A percentile compares a stretch with the other conserved stretches of the same genome.
phyloP scores from a whole-genome alignment of 192 early-diverging fungal genomes.

The Coemansia sp. region DNA sequence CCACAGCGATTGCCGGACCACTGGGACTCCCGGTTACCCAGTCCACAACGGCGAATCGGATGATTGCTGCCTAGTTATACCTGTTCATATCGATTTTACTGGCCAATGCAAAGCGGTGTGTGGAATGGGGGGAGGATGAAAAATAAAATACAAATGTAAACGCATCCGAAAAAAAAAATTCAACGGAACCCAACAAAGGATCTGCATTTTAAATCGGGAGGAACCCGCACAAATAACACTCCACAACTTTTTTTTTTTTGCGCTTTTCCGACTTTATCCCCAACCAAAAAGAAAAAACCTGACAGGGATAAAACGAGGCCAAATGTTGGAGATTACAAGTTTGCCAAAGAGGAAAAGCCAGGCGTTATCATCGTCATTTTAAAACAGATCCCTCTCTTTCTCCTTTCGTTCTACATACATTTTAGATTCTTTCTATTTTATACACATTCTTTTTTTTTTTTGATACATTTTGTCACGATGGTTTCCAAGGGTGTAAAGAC shows the following conservation, averaged over 20 bases:
- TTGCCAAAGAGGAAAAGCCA: too few relatives aligned
- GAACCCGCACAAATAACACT: background rate
- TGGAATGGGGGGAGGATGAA: background rate
- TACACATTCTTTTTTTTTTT: background rate
- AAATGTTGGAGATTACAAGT: too few relatives aligned
- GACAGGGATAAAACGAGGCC: too few relatives aligned
- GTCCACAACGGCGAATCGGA: background rate
- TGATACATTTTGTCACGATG: constrained; percentile 26
- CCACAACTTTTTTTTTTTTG: constrained; percentile 11
- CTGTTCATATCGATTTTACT: background rate
- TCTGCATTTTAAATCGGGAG: background rate
- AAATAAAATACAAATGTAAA: background rate
- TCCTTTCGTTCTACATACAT: constrained; percentile 15
- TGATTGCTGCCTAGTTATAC: background rate
- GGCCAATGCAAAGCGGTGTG: background rate
- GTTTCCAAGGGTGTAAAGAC: constrained; percentile 46
- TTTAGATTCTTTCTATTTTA: constrained; percentile 9
- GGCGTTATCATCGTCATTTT: background rate
- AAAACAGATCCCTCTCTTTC: background rate
- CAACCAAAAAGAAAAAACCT: too few relatives aligned
- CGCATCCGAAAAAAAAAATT: background rate
- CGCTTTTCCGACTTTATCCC: constrained; percentile 5
- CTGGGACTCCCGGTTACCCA: constrained; percentile 32
- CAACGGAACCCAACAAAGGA: background rate
- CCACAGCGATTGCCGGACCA: constrained; percentile 45